phyloP scores from a whole-genome alignment of 345 rosid genomes.

The Salix brachista region DNA sequence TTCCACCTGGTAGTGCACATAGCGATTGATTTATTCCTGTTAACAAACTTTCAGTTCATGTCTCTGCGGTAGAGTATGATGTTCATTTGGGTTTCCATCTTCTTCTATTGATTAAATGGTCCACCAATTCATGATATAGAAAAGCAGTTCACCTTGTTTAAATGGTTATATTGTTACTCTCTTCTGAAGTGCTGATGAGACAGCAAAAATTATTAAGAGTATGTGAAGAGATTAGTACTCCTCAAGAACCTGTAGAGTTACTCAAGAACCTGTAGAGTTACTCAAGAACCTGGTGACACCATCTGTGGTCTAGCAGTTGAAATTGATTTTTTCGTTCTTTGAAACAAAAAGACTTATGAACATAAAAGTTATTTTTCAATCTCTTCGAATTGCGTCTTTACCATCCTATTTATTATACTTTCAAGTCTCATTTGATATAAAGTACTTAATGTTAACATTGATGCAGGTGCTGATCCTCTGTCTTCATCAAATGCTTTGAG shows the following conservation, averaged over 20 bases:
- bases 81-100: neutral
- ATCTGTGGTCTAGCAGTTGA: neutral
- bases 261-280: neutral
- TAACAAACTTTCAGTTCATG: neutral
- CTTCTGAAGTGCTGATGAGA: neutral
- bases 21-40: neutral
- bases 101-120: neutral
- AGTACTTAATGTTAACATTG: neutral
- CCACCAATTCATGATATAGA: neutral
- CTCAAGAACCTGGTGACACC: neutral
- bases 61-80: neutral
- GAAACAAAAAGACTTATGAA: neutral
- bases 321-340: neutral
- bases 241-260: neutral
- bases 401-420: neutral
- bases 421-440: neutral
- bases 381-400: neutral
- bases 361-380: too few species aligned
- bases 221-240: neutral
- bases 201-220: neutral
- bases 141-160: neutral
- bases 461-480: slow-evolving; percentile 40
- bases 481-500: slow-evolving; percentile 46
- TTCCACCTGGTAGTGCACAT: slow-evolving; percentile 51
- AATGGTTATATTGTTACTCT: neutral